Evolutionary conservation across 2,329 filamentous ascomycete species (phyloP), one percentile per base, ranked within the genome.

Genomic region (Cryphonectria japonica): DNA sequence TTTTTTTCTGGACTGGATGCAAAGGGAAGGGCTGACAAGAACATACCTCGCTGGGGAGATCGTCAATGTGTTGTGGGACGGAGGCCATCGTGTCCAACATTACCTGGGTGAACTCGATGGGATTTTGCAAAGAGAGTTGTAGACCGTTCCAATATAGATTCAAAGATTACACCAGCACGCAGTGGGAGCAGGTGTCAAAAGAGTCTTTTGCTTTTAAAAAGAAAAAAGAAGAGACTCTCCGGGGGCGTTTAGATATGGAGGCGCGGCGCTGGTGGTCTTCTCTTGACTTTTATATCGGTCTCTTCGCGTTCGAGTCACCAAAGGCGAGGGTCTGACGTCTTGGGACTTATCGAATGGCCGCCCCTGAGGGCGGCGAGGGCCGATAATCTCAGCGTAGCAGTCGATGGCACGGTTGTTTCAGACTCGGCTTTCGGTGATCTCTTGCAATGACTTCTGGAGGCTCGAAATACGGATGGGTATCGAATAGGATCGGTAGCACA

Each of bases 21-120:
- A 19, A n/a, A 7, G 26, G 62, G 43, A 14, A 19, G 14, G 11
- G 37, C 11, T 13, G 13, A 37, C 41, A 1, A 16, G 32, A 26
- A 52, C 72, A 66, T 66, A 70, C 72, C 72, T 73, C 72, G 66
- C 68, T 72, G 57, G 72, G 72, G 66, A 73, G 72, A 50, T 72
- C 62, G 22, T 73, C 66, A 34, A 73, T 60, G 37, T 71, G 70
- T 19, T 57, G 62, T 7, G 70, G 62, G 29, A 70, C 13, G 67
- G 64, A 65, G 43, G 70, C 72, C 72, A 73, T 73, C 22, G 60
- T 70, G 66, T 43, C 34, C 64, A 70, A 66, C 13, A 66, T 60
- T 26, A 13, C 32, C 29, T 14, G 22, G 65, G 39, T 66, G 67
- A 29, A 52, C n/a, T 26, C 22, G 41, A 46, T 16, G 60, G 41